Conservation (phyloP, 2,329 filamentous ascomycete genomes). For the Fusarium camptoceras region DNA sequence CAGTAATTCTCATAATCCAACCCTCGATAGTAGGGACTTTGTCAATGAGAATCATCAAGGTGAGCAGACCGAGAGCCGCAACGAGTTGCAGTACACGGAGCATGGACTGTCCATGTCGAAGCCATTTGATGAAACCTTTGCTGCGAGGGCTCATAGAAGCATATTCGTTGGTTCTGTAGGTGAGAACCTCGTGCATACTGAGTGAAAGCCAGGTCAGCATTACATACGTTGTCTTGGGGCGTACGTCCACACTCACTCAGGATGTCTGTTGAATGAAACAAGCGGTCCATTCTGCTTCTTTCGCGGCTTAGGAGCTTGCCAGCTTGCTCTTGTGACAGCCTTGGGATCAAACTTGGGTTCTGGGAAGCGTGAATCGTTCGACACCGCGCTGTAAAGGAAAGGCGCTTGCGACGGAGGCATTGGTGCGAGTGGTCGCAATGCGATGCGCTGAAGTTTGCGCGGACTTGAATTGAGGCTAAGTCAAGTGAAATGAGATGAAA, state of each 20-base stretch:
- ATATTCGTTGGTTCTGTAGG: slow-evolving; percentile 70
- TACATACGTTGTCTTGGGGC: not conserved
- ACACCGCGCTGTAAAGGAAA: slow-evolving; percentile 76
- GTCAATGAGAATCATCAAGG: slow-evolving; percentile 81
- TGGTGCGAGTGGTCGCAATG: slow-evolving; percentile 19
- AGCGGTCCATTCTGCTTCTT: slow-evolving; percentile 79
- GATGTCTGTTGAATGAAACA: slow-evolving; percentile 85
- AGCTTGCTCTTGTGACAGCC: slow-evolving; percentile 83
- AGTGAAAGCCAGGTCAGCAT: slow-evolving; percentile 7
- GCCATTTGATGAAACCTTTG: slow-evolving; percentile 77
- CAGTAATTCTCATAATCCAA: slow-evolving; percentile 82
- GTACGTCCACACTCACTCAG: slow-evolving; percentile 71
- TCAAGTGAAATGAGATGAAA: not conserved
- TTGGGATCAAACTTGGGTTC: slow-evolving; percentile 83
- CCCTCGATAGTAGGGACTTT: slow-evolving; percentile 72
- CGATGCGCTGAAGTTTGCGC: slow-evolving; percentile 24
- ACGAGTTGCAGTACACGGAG: slow-evolving; percentile 76
- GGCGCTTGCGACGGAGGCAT: slow-evolving; percentile 60
- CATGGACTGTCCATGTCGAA: slow-evolving; percentile 75
- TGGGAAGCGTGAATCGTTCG: slow-evolving; percentile 65
- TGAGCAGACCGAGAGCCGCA: slow-evolving; percentile 76
- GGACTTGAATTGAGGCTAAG: not conserved
- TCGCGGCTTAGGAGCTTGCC: slow-evolving; percentile 70
- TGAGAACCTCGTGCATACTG: slow-evolving; percentile 72
- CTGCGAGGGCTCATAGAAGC: slow-evolving; percentile 75